These are phyloP conservation scores for Auxenochlorella pyrenoidosa DNA, from an alignment of 139 green algal genomes.

Conservation along the genomic window DNA sequence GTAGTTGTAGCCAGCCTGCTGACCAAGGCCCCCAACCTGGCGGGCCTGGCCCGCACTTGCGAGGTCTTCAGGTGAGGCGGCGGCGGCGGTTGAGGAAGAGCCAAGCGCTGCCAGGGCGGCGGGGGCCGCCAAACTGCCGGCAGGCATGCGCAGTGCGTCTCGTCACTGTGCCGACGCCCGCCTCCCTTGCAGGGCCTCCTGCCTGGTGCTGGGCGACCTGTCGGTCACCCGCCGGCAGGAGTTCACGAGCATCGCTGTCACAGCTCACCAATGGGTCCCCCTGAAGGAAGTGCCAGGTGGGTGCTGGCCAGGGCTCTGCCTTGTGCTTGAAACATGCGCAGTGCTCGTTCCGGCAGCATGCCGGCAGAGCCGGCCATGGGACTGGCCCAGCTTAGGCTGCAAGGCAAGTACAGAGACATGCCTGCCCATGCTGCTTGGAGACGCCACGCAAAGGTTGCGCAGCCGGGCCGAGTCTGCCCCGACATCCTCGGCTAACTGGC, in stretches of 20 bases:
- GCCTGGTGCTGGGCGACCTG: conserved; percentile 83
- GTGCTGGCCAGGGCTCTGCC: background rate
- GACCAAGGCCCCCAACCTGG: conserved; percentile 90
- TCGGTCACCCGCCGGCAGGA: conserved; percentile 57
- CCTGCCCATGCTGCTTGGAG: no score
- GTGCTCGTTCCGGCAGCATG: no score
- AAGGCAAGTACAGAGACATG: no score
- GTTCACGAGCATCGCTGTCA: conserved; percentile 87
- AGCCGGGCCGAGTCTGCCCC: no score
- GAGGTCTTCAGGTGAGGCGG: conserved; percentile 66
- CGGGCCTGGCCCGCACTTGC: conserved; percentile 89
- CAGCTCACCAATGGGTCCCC: conserved; percentile 89
- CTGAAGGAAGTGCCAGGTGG: conserved; percentile 73
- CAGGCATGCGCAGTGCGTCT: background rate
- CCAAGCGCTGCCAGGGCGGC: no score
- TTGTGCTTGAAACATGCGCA: no score
- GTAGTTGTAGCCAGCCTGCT: conserved; percentile 93
- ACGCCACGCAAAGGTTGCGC: no score
- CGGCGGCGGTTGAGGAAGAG: no score
- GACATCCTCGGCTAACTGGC: no score
- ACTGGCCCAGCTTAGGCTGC: no score
- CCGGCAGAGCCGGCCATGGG: no score
- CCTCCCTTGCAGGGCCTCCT: conserved; percentile 74
- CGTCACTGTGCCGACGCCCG: no score
- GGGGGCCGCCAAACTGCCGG: background rate